A percentile compares a stretch with the other conserved stretches of the same genome.
phyloP scores from a whole-genome alignment of 2,329 filamentous ascomycete species.

The Leptosphaerulina australis region DNA sequence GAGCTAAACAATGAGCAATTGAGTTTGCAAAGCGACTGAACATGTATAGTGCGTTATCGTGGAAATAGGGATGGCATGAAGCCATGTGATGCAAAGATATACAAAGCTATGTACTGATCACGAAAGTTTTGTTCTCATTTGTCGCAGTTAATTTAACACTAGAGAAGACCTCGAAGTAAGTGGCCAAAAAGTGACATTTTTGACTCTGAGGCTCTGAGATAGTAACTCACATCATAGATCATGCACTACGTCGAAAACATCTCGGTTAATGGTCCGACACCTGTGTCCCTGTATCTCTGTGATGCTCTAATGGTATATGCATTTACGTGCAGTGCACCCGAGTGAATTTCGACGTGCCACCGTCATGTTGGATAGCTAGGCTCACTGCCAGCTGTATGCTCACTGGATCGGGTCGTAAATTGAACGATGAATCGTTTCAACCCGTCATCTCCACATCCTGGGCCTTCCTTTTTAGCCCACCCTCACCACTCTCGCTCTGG shows the following conservation, averaged over 20 bases:
- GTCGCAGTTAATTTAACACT: neutral
- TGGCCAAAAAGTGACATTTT: slow-evolving; percentile 2
- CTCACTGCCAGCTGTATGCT: slow-evolving; percentile 2
- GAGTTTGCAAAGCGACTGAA: too few relatives aligned
- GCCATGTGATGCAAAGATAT: too few relatives aligned
- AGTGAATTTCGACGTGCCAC: slow-evolving; percentile 1
- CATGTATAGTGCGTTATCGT: too few relatives aligned
- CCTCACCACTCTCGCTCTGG: slow-evolving; percentile 23
- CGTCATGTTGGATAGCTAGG: neutral
- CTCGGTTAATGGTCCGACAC: slow-evolving; percentile 5
- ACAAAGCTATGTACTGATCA: neutral
- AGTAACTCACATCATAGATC: slow-evolving; percentile 5
- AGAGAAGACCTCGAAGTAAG: neutral
- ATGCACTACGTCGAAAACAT: neutral
- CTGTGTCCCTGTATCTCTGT: slow-evolving; percentile 14
- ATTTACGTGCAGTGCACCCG: neutral
- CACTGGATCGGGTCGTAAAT: neutral
- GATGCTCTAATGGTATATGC: slow-evolving; percentile 7
- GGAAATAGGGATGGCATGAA: too few relatives aligned
- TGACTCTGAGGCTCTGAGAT: slow-evolving; percentile 9
- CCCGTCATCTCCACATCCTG: slow-evolving; percentile 44
- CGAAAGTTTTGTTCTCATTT: neutral
- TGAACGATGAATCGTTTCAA: slow-evolving; percentile 20
- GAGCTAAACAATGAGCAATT: too few relatives aligned
- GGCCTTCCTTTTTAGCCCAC: slow-evolving; percentile 34